A percentile compares a stretch with the other conserved stretches of the same genome.
phyloP scores from a whole-genome alignment of 2,329 filamentous ascomycete species.

The Phoma sp. region DNA sequence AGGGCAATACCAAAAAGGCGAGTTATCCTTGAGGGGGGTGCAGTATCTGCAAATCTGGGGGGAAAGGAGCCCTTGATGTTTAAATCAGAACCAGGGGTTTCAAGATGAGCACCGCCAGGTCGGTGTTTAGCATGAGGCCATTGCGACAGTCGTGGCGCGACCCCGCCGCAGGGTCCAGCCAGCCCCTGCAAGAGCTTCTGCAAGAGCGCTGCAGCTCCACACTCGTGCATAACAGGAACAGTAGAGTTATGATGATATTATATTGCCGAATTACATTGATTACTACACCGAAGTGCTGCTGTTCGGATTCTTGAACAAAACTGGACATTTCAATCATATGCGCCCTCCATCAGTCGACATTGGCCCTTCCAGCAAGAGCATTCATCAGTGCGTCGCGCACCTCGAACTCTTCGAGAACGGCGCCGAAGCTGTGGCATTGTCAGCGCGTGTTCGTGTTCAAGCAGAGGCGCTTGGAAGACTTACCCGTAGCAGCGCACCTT shows the following conservation, averaged over 20 bases:
- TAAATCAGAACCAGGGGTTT: conserved; percentile 8
- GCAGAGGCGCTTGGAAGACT: conserved; percentile 45
- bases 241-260: conserved; percentile 9
- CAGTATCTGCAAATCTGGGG: neutral
- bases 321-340: neutral
- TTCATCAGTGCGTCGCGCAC: conserved; percentile 78
- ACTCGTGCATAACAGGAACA: conserved; percentile 15
- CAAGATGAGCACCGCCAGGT: conserved; percentile 12
- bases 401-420: conserved; percentile 74
- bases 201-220: conserved; percentile 2
- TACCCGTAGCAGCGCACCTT: conserved; percentile 95
- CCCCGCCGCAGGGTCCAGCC: conserved; percentile 16
- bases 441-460: conserved; percentile 5
- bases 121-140: conserved; percentile 16
- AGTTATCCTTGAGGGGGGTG: neutral
- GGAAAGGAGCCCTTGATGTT: neutral
- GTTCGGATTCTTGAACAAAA: neutral
- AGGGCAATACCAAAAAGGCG: neutral
- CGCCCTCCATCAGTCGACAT: conserved; percentile 1
- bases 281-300: conserved; percentile 22
- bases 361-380: conserved; percentile 65
- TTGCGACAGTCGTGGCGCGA: conserved; percentile 18
- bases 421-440: conserved; percentile 62
- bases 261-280: conserved; percentile 24
- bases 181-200: neutral